Base-by-base conservation (phyloP, 202 grass and related monocot genomes). In the Hordeum pubiflorum region DNA sequence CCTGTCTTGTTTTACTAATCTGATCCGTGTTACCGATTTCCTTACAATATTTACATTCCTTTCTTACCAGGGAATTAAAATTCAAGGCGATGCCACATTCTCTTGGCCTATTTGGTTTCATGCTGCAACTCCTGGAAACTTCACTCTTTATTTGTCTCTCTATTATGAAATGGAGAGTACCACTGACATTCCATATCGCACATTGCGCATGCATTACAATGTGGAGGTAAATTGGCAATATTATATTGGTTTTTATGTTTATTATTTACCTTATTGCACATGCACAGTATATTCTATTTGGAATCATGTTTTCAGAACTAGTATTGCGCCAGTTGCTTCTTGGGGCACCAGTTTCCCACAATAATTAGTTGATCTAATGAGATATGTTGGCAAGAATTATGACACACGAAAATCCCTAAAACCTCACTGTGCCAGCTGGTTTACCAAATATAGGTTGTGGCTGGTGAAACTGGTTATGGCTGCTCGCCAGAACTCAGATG, bases 31-130 rank as follows among this genome's bases (percentile, higher is more conserved):
- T 72, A 24, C 62, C 14, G 11, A 7, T 75, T 78, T 65, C 9
- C 38, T 75, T 54, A 44, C 69, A 58, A 44, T 59, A 74, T 80
- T 85, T 40, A 46, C 82, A 41, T 80, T 86, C 2, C 24, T 84
- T 73, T 73, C 58, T 86, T 90, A 4, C 79, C 78, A 99, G 96
- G 89, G 86, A 77, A 75, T 77, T 84, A 79, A 79, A 82, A 87
- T 97, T 76, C 87, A 92, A 99, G 92, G 87, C 6, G 84, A 85
- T 40, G 56, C 63, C 17, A 68, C 85, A 40, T 93, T 96, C 55
- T 87, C 90, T 75, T 99, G 96, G 92, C 96, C 96, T 88, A 87
- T 99, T 87, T 99, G 96, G 96, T 93, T 99, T 90, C 96, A 99
- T 88, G 87, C 92, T 83, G 90, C 88, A 74, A 82, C 82, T 85